Evolutionary conservation across 768 basidiomycete genomes (phyloP), one percentile per base, ranked within the genome.

Genomic region (Mycena alexandri): DNA sequence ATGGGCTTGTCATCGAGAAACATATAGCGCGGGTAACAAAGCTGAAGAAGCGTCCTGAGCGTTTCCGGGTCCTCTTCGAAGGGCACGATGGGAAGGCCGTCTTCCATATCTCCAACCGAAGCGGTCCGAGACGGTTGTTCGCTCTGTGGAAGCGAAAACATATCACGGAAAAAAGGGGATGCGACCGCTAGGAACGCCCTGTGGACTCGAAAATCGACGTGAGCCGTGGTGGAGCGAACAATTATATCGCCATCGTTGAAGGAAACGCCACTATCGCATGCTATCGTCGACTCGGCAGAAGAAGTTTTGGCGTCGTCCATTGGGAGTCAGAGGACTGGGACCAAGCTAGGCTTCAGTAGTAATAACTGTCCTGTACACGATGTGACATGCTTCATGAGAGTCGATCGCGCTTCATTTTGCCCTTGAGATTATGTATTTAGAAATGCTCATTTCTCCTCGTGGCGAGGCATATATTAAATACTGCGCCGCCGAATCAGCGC

Each of bases 21-120:
- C 67, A 53, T 64, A 53, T 46, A 64, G 2, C 2, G 8, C 0
- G 67, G 67, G 33, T 64, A 62, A 29, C 67, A 68, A 48, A 62
- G 41, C 21, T 29, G n/a, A 29, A 68, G 55, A 17, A 68, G 61
- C 5, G 46, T 36, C 5, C 41, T 55, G 5, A 68, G 38, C 2
- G 62, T 62, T 16, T 51, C 21, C 21, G 57, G 3, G 60, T 68
- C 52, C 51, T 68, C 67, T 17, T 41, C 51, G 10, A 68, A n/a
- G 8, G 47, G 38, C 8, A 68, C 47, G 25, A 68, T 52, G n/a
- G 38, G 56, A 9, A 68, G 44, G 16, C 55, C 62, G 19, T 64
- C 61, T 38, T 44, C 53, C 63, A 59, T 53, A 11, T 22, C 12
- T 16, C 2, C 48, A 5, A 22, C 60, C 24, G 48, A 36, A 44